Base-by-base conservation (phyloP, 1,139 yeast species). In the Kurtzmaniella quercitrusa region DNA sequence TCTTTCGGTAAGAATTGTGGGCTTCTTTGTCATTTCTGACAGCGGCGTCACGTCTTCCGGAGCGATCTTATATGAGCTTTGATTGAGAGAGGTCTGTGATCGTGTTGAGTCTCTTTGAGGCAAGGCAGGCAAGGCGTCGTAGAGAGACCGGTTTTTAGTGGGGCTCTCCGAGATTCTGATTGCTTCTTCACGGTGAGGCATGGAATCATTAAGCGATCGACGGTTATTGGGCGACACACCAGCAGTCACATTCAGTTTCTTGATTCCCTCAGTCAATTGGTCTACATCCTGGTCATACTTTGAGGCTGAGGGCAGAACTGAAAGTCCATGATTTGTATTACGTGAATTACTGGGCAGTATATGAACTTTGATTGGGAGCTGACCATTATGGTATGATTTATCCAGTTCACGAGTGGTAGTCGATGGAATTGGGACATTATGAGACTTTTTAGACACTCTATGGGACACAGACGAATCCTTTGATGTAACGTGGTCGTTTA, bases 401-500 rank as follows among this genome's bases (percentile, higher is more conserved):
- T 27, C 12, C 31, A n/a, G 31, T 27, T 4, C 14, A 7, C 10
- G 31, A 27, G n/a, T 27, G 10, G 31, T 10, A 5, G 8, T 21
- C 8, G 23, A 21, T 5, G 23, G 7, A 21, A 8, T 21, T 4
- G 23, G 23, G 31, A 27, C 31, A 27, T 10, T 27, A 6, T 27
- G 31, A 6, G 23, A 21, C n/a, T 12, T 23, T 8, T 34, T 16
- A n/a, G 37, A 8, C 12, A n/a, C n/a, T 17, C 23, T 16, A 16
- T 3, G 21, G 23, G 37, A 9, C 2, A 2, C 12, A 8, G 18
- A 16, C 3, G 12, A 3, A n/a, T 16, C 12, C 19, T 18, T 11
- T 16, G 37, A n/a, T 17, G n/a, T 17, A 16, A 11, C 23, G 23
- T 16, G 18, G 8, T 38, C 34, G 34, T 46, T 47, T 2, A 50